A percentile compares a stretch with the other conserved stretches of the same genome.
Evolutionary conservation across 257 asterid species (phyloP).

Genomic region (Petunia secreta): DNA sequence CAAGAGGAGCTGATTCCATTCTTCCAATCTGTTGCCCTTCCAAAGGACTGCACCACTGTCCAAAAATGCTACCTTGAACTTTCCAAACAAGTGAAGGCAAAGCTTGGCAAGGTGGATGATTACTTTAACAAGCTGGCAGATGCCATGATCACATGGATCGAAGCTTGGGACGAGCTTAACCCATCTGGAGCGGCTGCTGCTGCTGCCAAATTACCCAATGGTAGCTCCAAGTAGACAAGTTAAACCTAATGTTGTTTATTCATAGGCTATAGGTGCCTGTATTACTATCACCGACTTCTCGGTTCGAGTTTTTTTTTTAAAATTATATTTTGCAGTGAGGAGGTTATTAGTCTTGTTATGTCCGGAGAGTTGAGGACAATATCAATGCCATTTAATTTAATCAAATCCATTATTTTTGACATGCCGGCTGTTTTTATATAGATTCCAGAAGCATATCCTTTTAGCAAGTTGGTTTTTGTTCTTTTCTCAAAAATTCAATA

Average conservation of each 20-base stretch:
- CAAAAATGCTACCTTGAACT: slow-evolving; percentile 63
- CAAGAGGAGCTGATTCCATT: slow-evolving; percentile 71
- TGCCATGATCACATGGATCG: slow-evolving; percentile 66
- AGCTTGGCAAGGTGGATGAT: slow-evolving; percentile 59
- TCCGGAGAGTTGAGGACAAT: slow-evolving; percentile 12
- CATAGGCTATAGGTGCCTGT: neutral
- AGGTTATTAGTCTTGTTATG: slow-evolving; percentile 14
- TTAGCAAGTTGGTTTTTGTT: neutral
- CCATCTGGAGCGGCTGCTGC: slow-evolving; percentile 22
- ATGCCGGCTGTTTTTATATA: neutral
- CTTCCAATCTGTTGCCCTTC: slow-evolving; percentile 50
- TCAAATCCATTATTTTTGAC: neutral
- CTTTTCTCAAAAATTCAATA: neutral
- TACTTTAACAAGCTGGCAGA: slow-evolving; percentile 62
- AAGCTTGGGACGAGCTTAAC: slow-evolving; percentile 68
- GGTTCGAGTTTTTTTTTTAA: neutral
- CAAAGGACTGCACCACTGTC: slow-evolving; percentile 55
- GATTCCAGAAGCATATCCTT: slow-evolving; percentile 7
- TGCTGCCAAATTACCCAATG: slow-evolving; percentile 24
- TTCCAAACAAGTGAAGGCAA: slow-evolving; percentile 61
- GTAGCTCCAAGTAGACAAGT: slow-evolving; percentile 29
- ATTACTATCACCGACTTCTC: neutral
- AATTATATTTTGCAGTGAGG: neutral
- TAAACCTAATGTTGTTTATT: neutral
- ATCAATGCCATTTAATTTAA: slow-evolving; percentile 13